Percentiles rank a stretch among this genome's conserved stretches.
Conservation (phyloP, 306 rosid genomes). For the Canavalia gladiata region DNA sequence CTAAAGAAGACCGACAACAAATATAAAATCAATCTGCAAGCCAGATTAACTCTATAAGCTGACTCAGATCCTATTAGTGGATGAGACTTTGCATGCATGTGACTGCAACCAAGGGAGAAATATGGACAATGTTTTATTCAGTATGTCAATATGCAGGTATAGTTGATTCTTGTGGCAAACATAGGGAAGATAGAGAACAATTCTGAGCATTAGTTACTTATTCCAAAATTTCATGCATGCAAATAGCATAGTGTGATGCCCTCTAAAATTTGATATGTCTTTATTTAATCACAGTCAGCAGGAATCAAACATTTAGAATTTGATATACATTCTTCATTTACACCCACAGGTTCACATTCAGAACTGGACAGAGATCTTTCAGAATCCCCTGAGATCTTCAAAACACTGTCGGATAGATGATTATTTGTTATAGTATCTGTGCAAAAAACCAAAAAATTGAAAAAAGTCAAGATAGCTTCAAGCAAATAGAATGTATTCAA, state of each 20-base stretch:
- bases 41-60: neutral
- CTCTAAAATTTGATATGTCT: neutral
- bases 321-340: slow-evolving; percentile 64
- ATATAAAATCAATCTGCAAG: slow-evolving; percentile 7
- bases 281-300: slow-evolving; percentile 7
- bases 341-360: slow-evolving; percentile 56
- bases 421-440: slow-evolving; percentile 64
- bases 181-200: slow-evolving; percentile 2
- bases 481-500: neutral
- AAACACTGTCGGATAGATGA: slow-evolving; percentile 56
- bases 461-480: slow-evolving; percentile 39
- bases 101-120: neutral
- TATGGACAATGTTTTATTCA: neutral
- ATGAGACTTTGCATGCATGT: neutral
- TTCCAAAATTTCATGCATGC: slow-evolving; percentile 1
- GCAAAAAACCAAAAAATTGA: slow-evolving; percentile 43
- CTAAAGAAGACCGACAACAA: neutral
- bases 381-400: slow-evolving; percentile 57
- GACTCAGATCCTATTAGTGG: slow-evolving; percentile 15
- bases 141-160: slow-evolving; percentile 1
- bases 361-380: slow-evolving; percentile 57
- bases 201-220: slow-evolving; percentile 2
- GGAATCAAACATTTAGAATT: slow-evolving; percentile 61
- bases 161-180: neutral
- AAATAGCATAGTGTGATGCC: neutral